Evolutionary conservation across 805 yeast genomes (phyloP), one percentile per base, ranked within the genome.

Genomic region (Barnettozyma wickerhamii): DNA sequence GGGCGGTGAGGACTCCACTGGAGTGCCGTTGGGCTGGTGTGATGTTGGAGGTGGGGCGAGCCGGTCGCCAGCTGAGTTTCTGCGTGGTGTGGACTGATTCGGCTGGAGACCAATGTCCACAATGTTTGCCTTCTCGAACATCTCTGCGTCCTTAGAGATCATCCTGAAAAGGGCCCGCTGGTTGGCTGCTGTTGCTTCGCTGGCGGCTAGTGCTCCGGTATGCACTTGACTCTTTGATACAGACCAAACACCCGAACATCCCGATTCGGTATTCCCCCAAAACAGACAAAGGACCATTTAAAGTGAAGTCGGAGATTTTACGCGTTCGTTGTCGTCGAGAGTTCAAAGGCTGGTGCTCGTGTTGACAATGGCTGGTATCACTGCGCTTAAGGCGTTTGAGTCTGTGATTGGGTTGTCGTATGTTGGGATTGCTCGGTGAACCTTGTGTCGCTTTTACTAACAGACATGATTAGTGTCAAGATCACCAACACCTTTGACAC

Each of bases 401-500:
- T 38, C 33, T 13, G 34, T 49, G 3, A 33, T 49, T 18, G 52
- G 52, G 1, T 21, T 47, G 10, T 29, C 35, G 51, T 47, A 20
- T 31, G 49, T 42, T 19, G n/a, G n/a, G n/a, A n/a, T n/a, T n/a
- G n/a, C n/a, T n/a, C n/a, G n/a, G n/a, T n/a, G n/a, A n/a, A n/a
- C n/a, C n/a, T n/a, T n/a, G n/a, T n/a, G n/a, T n/a, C n/a, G n/a
- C n/a, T n/a, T n/a, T n/a, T n/a, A n/a, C n/a, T n/a, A 47, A 40
- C 31, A 32, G 38, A 48, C 50, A 48, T 26, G 28, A 21, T 3
- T 28, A 72, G 79, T 51, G 84, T 85, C 43, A 76, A 69, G 53
- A 66, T 84, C 38, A 72, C 75, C 10, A 84, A 85, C 37, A 63
- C 73, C 6, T 63, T 78, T 34, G 87, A 82, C 52, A 69, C 71